Base-by-base conservation (phyloP, 148 eudicot species). In the Rhododendron griersonianum region DNA sequence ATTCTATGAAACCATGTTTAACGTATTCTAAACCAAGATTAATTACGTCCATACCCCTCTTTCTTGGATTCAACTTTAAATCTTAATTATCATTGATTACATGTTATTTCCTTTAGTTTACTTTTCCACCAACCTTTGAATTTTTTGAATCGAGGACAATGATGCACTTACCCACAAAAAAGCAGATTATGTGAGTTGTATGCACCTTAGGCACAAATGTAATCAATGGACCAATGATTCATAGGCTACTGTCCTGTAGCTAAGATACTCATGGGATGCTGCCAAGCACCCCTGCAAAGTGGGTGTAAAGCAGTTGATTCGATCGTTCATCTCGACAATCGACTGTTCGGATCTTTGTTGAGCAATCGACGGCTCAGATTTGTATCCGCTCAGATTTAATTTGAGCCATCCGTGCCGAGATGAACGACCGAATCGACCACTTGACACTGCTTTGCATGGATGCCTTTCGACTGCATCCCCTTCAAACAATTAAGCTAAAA, bases 101-200 rank as follows among this genome's bases (percentile, higher is more conserved):
- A 67, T 81, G 48, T 59, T 11, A 21, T 18, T 81, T 11, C n/a
- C 47, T 55, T 18, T 57, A n/a, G 39, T 50, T 19, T 83, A n/a
- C 47, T 83, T 65, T 65, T 7, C 77, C 28, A n/a, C 44, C 51
- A 37, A 13, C 74, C 74, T 82, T 81, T 28, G 44, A 11, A 37
- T 11, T 44, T 65, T 63, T 83, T 65, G 77, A 41, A 55, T 51
- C 4, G 45, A 65, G 73, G 84, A 81, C 73, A 51, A 80, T 82
- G 45, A 61, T 82, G 2, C 28, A 37, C 30, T 35, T 25, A 11
- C 19, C 76, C 76, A 30, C 76, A 28, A 25, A 67, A 39, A 28
- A 13, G 74, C 74, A 67, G 35, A 67, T 61, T 67, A 28, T 11
- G 76, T 71, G 39, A 30, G 37, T 71, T 71, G 37, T 69, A 30